Base-by-base conservation (phyloP, 352 stramenopile genomes). In the Stephanocyclus meneghinianus region DNA sequence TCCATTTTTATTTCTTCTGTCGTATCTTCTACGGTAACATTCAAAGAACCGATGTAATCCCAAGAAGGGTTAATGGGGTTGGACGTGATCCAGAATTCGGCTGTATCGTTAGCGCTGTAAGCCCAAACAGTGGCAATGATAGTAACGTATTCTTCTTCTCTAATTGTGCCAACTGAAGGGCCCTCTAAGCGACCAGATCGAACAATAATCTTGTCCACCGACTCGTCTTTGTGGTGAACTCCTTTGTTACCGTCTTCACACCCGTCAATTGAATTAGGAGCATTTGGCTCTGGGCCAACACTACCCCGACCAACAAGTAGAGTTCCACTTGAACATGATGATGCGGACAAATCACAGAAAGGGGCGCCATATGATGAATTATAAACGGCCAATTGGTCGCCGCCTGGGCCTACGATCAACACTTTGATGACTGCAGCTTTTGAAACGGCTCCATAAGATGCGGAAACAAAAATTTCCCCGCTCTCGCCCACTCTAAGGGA, bases 71-170 rank as follows among this genome's bases (percentile, higher is more conserved):
- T 30, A 40, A 7, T 18, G 29, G 53, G 53, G 16, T 62, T 62
- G 10, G 53, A 16, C 42, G 53, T 62, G 29, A 62, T 62, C 9
- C 35, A 62, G n/a, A 62, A 62, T 10, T 62, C 53, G 42, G 10
- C 53, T 18, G 53, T 26, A 42, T 62, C 53, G 13, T 21, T 18
- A 1, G 4, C 1, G n/a, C 53, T 62, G 29, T 62, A 62, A 44
- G 53, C 53, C 21, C 21, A 62, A 44, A 44, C 53, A 62, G 53
- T 44, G 10, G 53, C 53, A 6, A 42, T 42, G 16, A 62, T 62
- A 44, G 53, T 62, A 13, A 62, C 16, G 53, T 62, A 62, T 62
- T 15, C 21, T 16, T 30, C 21, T 42, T 62, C 29, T 42, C 53
- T 40, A 18, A 62, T 62, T 26, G 53, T 62, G 10, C n/a, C 53